These are phyloP conservation scores for Durotheca rogersii DNA, from an alignment of 495 filamentous ascomycete species.

Conservation along the genomic window DNA sequence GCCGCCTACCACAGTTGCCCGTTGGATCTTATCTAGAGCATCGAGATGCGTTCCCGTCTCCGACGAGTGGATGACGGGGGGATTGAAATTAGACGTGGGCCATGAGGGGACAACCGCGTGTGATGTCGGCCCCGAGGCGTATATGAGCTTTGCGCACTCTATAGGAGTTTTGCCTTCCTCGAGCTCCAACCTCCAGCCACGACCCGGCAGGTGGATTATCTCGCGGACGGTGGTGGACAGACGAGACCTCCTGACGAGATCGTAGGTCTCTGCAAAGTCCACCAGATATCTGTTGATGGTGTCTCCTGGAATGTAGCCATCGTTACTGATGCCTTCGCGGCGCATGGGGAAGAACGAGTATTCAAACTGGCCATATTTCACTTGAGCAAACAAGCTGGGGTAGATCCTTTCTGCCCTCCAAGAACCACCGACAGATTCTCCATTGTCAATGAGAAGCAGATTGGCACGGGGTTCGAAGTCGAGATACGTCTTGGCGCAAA, in stretches of 20 bases:
- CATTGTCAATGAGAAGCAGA: constrained; percentile 51
- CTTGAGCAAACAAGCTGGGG: constrained; percentile 45
- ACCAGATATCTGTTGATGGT: no score
- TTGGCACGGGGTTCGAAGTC: constrained; percentile 38
- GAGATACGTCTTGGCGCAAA: constrained; percentile 48
- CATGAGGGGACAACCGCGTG: constrained; percentile 35
- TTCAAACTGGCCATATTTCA: constrained; percentile 5
- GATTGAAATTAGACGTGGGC: constrained; percentile 37
- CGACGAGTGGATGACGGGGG: constrained; percentile 61
- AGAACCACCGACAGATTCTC: constrained; percentile 48
- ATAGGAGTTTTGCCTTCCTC: constrained; percentile 25
- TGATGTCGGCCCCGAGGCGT: no score
- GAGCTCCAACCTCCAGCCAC: no score
- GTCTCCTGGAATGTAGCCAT: no score
- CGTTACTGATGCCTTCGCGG: no score
- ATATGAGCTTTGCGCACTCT: constrained; percentile 36
- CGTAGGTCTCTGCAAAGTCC: background rate
- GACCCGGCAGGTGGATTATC: background rate
- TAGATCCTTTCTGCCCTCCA: constrained; percentile 55
- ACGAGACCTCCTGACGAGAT: background rate
- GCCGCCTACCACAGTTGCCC: constrained; percentile 59
- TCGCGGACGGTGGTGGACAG: constrained; percentile 9
- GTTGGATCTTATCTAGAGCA: constrained; percentile 22
- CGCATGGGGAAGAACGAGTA: background rate
- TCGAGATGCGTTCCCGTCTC: constrained; percentile 45